Evolutionary conservation across 768 basidiomycete genomes (phyloP).

Genomic region (Boletus huronensis): DNA sequence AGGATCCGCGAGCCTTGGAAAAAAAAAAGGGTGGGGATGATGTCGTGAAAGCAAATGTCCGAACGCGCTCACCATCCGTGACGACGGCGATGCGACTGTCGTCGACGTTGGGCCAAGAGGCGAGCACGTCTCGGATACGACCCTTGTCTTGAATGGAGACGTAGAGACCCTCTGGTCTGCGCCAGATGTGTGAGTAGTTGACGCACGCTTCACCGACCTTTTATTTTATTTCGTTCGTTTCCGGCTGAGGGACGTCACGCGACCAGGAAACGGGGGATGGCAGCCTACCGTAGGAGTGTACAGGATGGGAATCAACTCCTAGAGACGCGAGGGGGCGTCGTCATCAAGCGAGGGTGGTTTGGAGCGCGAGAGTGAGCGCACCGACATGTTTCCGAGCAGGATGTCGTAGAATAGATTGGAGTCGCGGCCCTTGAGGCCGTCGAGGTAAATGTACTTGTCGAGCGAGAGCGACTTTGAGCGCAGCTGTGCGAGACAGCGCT

Average conservation of each 20-base stretch:
- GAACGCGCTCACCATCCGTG: slow-evolving; percentile 53
- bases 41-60: background rate
- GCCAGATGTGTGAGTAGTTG: slow-evolving; percentile 68
- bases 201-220: slow-evolving; percentile 69
- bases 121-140: slow-evolving; percentile 53
- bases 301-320: slow-evolving; percentile 63
- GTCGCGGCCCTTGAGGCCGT: slow-evolving; percentile 59
- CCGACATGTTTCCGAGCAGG: slow-evolving; percentile 57
- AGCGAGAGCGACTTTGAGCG: slow-evolving; percentile 53
- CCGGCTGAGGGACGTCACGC: slow-evolving; percentile 6
- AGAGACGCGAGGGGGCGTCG: background rate
- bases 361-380: slow-evolving; percentile 17
- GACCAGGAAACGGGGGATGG: background rate
- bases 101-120: slow-evolving; percentile 44
- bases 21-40: no score
- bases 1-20: slow-evolving; percentile 62
- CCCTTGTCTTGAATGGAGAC: slow-evolving; percentile 68
- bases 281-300: slow-evolving; percentile 67
- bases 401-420: slow-evolving; percentile 65
- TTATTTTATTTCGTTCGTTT: no score
- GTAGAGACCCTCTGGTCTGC: slow-evolving; percentile 56
- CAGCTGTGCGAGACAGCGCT: slow-evolving; percentile 54
- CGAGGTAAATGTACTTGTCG: slow-evolving; percentile 71
- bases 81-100: slow-evolving; percentile 68
- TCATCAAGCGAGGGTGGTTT: slow-evolving; percentile 2